phyloP scores from a whole-genome alignment of 305 asterid species.

The Fraxinus albicans region DNA sequence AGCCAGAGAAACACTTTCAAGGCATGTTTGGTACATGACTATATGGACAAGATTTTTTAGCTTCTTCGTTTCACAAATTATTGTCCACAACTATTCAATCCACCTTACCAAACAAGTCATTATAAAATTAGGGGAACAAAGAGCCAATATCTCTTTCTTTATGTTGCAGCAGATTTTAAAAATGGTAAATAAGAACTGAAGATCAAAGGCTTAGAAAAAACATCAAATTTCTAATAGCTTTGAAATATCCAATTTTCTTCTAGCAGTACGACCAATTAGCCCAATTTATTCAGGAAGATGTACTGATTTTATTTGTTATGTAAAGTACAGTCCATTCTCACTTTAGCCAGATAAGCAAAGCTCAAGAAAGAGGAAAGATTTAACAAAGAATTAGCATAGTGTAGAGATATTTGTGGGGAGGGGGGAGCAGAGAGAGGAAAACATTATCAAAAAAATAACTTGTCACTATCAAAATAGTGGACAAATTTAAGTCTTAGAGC shows the following conservation, averaged over 20 bases:
- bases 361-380: background rate
- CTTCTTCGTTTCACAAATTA: background rate
- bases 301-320: background rate
- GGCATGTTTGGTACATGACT: background rate
- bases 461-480: background rate
- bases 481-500: background rate
- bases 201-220: background rate
- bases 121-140: too few species aligned
- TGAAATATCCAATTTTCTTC: background rate
- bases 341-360: background rate
- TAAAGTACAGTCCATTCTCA: background rate
- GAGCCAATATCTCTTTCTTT: background rate
- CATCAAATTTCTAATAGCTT: background rate
- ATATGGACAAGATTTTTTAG: background rate
- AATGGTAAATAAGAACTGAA: background rate
- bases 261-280: background rate
- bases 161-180: background rate
- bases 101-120: background rate
- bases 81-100: background rate
- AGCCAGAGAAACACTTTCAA: background rate
- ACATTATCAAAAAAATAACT: background rate
- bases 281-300: background rate
- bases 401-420: background rate
- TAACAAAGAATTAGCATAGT: background rate
- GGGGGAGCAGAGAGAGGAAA: background rate